Percentiles rank a stretch among this genome's conserved stretches.
Evolutionary conservation across 495 filamentous ascomycete genomes (phyloP).

Genomic region (Penicillium maclennaniae): DNA sequence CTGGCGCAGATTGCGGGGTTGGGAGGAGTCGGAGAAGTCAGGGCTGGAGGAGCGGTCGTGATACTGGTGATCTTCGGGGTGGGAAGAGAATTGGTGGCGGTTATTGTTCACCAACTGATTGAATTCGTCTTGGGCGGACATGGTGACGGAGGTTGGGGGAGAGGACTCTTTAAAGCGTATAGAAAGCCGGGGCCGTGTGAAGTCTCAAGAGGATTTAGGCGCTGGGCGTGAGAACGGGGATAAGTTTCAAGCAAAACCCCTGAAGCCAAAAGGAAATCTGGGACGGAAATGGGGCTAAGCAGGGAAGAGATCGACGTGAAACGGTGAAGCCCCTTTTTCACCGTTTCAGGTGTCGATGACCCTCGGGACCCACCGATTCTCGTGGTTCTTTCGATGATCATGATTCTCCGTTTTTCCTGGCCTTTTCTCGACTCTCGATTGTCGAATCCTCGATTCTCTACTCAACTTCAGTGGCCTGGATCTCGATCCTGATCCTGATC

Average conservation of each 20-base stretch:
- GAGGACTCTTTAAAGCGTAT: too few relatives aligned
- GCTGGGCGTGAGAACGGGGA: background rate
- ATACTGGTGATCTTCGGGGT: constrained; percentile 56
- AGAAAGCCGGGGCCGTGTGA: background rate
- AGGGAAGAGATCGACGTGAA: constrained; percentile 31
- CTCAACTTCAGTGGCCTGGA: too few relatives aligned
- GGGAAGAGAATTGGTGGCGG: constrained; percentile 40
- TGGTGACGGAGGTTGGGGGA: too few relatives aligned
- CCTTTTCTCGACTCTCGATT: too few relatives aligned
- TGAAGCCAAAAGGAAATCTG: background rate
- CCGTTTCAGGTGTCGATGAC: constrained; percentile 18
- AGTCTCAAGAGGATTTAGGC: background rate
- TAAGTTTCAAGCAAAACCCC: background rate
- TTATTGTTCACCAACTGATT: constrained; percentile 62
- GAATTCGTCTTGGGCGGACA: constrained; percentile 85
- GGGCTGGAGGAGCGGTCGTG: constrained; percentile 29
- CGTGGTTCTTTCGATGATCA: too few relatives aligned
- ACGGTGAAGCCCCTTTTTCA: constrained; percentile 16
- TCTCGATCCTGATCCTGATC: too few relatives aligned
- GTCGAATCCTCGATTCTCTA: too few relatives aligned
- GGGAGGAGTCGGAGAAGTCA: constrained; percentile 48
- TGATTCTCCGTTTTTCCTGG: too few relatives aligned
- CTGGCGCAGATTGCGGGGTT: constrained; percentile 48
- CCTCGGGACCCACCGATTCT: constrained; percentile 21
- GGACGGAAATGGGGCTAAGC: constrained; percentile 19